Conservation (phyloP, 768 basidiomycete genomes). For the Mycena metata region DNA sequence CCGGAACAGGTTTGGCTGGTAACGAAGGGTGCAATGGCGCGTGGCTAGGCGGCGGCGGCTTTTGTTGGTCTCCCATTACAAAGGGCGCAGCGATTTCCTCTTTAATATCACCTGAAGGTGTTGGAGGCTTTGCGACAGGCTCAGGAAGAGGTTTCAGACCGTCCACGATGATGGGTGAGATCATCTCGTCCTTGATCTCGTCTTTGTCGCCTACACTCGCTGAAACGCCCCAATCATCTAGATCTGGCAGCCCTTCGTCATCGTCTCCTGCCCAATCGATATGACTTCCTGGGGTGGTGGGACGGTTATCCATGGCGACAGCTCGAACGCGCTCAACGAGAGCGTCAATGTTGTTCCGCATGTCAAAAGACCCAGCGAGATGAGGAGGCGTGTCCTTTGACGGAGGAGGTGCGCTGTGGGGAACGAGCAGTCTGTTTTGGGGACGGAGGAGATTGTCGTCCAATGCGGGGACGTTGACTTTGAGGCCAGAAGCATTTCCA, state of each 20-base stretch:
- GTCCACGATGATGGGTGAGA: slow-evolving; percentile 79
- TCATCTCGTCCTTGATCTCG: slow-evolving; percentile 59
- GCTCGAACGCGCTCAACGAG: slow-evolving; percentile 83
- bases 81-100: slow-evolving; percentile 43
- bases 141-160: slow-evolving; percentile 73
- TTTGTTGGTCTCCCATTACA: slow-evolving; percentile 29
- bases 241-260: slow-evolving; percentile 84
- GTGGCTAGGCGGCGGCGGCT: slow-evolving; percentile 28
- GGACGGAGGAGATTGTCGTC: slow-evolving; percentile 52
- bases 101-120: slow-evolving; percentile 31
- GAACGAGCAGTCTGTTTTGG: slow-evolving; percentile 48
- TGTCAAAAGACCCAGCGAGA: slow-evolving; percentile 58
- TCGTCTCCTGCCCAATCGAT: slow-evolving; percentile 94
- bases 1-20: slow-evolving; percentile 59
- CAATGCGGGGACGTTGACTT: slow-evolving; percentile 47
- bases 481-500: slow-evolving; percentile 42
- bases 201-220: slow-evolving; percentile 45
- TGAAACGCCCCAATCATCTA: slow-evolving; percentile 88
- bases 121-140: slow-evolving; percentile 45
- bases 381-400: slow-evolving; percentile 75
- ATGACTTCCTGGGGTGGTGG: slow-evolving; percentile 81
- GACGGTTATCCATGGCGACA: slow-evolving; percentile 77
- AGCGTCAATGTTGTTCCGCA: slow-evolving; percentile 78
- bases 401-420: slow-evolving; percentile 53
- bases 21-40: slow-evolving; percentile 59